Evolutionary conservation across 208 protist species (phyloP).

Genomic region (Strigomonas culicis): DNA sequence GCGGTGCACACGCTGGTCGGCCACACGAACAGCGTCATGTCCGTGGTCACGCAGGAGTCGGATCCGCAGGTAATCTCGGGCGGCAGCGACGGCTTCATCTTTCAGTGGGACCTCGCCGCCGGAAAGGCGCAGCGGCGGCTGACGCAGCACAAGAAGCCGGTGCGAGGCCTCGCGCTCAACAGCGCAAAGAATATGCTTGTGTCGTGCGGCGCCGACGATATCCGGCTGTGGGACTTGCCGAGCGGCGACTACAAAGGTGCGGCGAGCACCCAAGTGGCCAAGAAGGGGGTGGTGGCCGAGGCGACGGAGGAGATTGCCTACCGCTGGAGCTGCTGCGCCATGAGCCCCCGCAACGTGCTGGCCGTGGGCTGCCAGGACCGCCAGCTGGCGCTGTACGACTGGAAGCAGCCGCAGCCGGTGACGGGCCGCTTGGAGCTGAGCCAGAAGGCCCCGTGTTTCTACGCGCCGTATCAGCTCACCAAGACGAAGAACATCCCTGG

Average conservation of each 20-base stretch:
- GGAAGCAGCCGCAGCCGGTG: slow-evolving; percentile 81
- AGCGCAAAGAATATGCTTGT: slow-evolving; percentile 91
- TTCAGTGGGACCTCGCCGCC: slow-evolving; percentile 91
- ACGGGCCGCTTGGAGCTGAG: not conserved
- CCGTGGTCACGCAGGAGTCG: slow-evolving; percentile 79
- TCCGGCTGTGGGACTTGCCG: slow-evolving; percentile 97
- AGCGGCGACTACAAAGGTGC: slow-evolving; percentile 95
- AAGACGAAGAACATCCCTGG: slow-evolving; percentile 80
- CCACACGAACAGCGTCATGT: slow-evolving; percentile 93
- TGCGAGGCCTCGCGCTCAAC: slow-evolving; percentile 92
- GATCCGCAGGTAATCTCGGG: slow-evolving; percentile 94
- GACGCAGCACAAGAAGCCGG: slow-evolving; percentile 99
- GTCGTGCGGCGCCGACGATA: slow-evolving; percentile 94
- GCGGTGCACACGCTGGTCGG: slow-evolving; percentile 89
- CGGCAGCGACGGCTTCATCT: slow-evolving; percentile 91
- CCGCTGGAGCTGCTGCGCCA: slow-evolving; percentile 82
- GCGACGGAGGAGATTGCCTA: slow-evolving; percentile 38
- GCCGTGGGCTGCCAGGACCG: slow-evolving; percentile 93
- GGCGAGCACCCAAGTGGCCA: slow-evolving; percentile 65
- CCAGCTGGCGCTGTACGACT: slow-evolving; percentile 97
- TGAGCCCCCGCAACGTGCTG: slow-evolving; percentile 90
- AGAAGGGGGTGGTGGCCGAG: slow-evolving; percentile 46
- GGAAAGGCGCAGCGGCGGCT: slow-evolving; percentile 71
- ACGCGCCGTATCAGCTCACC: slow-evolving; percentile 76
- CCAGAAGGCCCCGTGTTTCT: slow-evolving; percentile 12